Base-by-base conservation (phyloP, 805 yeast genomes). In the Saccharomycopsis sp. region DNA sequence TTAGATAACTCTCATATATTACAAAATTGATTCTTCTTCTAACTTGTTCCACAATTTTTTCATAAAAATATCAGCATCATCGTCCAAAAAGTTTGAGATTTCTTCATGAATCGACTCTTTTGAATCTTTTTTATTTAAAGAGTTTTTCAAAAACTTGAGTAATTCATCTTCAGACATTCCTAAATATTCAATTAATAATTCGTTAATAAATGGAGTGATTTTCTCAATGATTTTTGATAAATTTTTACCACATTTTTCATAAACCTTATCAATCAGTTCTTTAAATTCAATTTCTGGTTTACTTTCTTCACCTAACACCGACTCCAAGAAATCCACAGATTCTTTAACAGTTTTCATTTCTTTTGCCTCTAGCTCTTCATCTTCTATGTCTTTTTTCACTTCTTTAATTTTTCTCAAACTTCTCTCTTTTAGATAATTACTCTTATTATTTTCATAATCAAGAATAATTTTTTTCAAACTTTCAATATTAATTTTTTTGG, bases 101-200 rank as follows among this genome's bases (percentile, higher is more conserved):
- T 73, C 81, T 3, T 55, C 52, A 15, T 66, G 45, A 36, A 74
- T 60, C 4, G 51, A 58, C 3, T 54, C 56, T 34, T 47, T 47
- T 6, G 47, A 46, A 31, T 59, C 60, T 6, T 51, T 56, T 31
- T 50, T 59, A 20, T 56, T 48, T 3, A 73, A 55, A 39, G 64
- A 61, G 26, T 59, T 59, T 27, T 58, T 50, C 21, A 76, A 61
- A 39, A 66, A 70, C 2, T 63, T 62, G 12, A 65, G 56, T 45
- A 76, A 59, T 32, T 70, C 66, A 12, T 69, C 73, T 45, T 75
- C 83, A 37, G 60, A 57, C 34, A 71, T 59, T 1, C 80, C 82
- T 35, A 76, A 52, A 41, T 63, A 69, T 42, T 73, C 76, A 40
- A 66, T 74, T 25, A 76, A 55, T 35, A 70, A 58, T 3, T 53